phyloP scores from a whole-genome alignment of 257 asterid genomes.

The Solanum sitiens region DNA sequence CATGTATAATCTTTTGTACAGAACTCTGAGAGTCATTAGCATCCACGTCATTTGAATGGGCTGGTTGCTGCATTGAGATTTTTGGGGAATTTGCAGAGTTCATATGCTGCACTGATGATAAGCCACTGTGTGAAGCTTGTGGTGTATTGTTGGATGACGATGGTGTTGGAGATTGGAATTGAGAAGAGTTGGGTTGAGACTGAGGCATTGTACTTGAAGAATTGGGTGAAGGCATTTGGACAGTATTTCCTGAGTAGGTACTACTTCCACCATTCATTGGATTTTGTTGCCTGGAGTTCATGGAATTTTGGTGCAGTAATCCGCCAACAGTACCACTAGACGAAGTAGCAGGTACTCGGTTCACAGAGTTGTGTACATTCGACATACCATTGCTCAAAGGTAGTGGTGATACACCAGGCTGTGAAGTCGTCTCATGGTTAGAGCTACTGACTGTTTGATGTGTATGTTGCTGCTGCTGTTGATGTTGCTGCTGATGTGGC shows the following conservation, averaged over 20 bases:
- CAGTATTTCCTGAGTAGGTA: constrained; percentile 39
- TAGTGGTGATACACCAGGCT: constrained; percentile 31
- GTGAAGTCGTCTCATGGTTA: constrained; percentile 36
- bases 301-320: constrained; percentile 67
- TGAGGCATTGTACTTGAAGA: constrained; percentile 46
- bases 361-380: constrained; percentile 25
- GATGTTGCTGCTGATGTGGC: constrained; percentile 11
- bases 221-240: constrained; percentile 68
- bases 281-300: constrained; percentile 59
- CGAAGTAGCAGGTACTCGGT: constrained; percentile 34
- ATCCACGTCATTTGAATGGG: constrained; percentile 48
- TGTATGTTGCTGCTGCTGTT: constrained; percentile 24
- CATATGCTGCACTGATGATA: constrained; percentile 29
- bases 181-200: constrained; percentile 40
- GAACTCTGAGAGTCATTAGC: constrained; percentile 81
- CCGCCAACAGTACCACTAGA: constrained; percentile 35
- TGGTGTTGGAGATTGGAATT: constrained; percentile 60
- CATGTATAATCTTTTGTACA: constrained; percentile 74
- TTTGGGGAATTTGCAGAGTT: constrained; percentile 48
- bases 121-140: constrained; percentile 32
- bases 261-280: constrained; percentile 26
- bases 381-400: constrained; percentile 35
- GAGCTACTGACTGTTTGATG: constrained; percentile 10
- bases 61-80: constrained; percentile 53
- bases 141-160: constrained; percentile 56